phyloP scores from a whole-genome alignment of 139 green algal species.

The Ettlia oleoabundans region DNA sequence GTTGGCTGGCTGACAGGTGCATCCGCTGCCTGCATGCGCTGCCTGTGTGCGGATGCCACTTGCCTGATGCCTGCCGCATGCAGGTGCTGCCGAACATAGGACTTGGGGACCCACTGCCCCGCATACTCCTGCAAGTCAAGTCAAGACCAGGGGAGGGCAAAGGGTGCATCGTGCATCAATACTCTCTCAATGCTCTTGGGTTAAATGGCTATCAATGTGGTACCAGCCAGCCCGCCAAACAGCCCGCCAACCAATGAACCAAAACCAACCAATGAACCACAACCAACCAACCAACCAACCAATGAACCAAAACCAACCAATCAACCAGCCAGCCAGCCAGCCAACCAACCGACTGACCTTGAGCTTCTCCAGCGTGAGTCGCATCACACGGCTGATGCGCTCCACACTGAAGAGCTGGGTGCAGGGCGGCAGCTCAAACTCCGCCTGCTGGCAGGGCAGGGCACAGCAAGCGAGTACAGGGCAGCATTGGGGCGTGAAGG shows the following conservation, averaged over 20 bases:
- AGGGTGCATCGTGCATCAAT: no score
- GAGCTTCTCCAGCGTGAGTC: background rate
- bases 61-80: background rate
- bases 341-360: background rate
- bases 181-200: no score
- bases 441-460: background rate
- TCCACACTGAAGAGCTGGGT: conserved; percentile 12
- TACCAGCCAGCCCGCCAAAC: no score
- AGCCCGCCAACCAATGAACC: background rate
- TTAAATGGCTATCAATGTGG: background rate
- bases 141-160: background rate
- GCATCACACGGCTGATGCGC: background rate
- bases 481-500: background rate
- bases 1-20: no score
- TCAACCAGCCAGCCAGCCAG: background rate
- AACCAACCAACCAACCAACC: background rate
- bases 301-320: background rate
- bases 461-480: background rate
- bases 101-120: conserved; percentile 23
- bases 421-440: conserved; percentile 18
- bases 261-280: background rate
- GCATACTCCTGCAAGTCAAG: background rate
- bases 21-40: no score
- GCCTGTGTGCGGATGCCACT: no score
- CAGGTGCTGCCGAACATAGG: background rate